Percentiles rank a stretch among this genome's conserved stretches.
phyloP scores from a whole-genome alignment of 2,329 filamentous ascomycete species.

The Zalaria obscura region DNA sequence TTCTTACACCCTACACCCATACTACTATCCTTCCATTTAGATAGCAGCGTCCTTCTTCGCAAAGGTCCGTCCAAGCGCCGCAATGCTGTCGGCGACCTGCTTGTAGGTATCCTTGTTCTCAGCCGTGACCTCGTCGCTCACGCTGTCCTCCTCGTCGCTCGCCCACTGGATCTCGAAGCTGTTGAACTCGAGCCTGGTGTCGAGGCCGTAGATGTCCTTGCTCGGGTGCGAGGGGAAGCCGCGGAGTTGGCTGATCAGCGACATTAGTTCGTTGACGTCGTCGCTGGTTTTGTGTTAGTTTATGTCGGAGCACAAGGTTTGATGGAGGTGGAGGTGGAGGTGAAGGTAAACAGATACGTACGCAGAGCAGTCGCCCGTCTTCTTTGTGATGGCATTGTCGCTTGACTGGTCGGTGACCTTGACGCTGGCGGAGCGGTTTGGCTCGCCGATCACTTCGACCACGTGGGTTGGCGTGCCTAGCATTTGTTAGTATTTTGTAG shows the following conservation, averaged over 20 bases:
- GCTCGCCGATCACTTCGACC: conserved; percentile 27
- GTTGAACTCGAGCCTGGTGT: conserved; percentile 25
- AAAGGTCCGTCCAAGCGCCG: conserved; percentile 25
- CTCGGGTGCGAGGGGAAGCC: conserved; percentile 24
- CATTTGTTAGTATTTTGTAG: background rate
- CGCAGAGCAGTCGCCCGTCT: conserved; percentile 23
- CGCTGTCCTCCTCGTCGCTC: conserved; percentile 23
- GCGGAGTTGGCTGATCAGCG: conserved; percentile 21
- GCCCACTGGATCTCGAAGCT: conserved; percentile 29
- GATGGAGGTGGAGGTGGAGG: background rate
- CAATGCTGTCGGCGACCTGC: conserved; percentile 26
- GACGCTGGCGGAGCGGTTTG: conserved; percentile 24
- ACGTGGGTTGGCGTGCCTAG: conserved; percentile 17
- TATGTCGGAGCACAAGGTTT: background rate
- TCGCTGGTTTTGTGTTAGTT: conserved; percentile 14
- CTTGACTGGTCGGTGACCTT: conserved; percentile 16
- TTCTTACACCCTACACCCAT: too few relatives aligned
- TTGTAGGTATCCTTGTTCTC: conserved; percentile 30
- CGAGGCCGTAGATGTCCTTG: conserved; percentile 25
- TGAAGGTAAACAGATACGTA: conserved; percentile 6
- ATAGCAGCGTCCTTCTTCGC: conserved; percentile 25
- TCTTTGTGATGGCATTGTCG: conserved; percentile 20
- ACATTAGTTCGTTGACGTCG: conserved; percentile 26
- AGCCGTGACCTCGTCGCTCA: conserved; percentile 18
- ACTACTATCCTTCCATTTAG: conserved; percentile 5